These are phyloP conservation scores for Trametes villosa DNA, from an alignment of 768 basidiomycete genomes.

Conservation along the genomic window DNA sequence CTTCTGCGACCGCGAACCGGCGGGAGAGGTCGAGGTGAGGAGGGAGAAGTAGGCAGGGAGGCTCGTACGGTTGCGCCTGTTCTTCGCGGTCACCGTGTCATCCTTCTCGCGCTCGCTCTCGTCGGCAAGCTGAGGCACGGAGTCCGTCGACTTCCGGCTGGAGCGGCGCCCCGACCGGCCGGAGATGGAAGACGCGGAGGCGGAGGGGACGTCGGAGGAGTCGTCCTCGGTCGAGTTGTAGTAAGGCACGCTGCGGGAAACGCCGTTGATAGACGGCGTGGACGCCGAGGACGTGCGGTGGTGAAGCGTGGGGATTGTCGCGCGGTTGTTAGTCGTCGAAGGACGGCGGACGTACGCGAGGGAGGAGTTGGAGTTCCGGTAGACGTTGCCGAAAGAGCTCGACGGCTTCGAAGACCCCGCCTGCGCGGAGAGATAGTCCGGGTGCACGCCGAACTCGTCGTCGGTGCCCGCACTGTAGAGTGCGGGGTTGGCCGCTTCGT, in stretches of 20 bases:
- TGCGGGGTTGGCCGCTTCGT: conserved; percentile 41
- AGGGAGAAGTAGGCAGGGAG: conserved; percentile 79
- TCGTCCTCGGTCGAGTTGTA: conserved; percentile 34
- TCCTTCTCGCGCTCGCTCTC: conserved; percentile 42
- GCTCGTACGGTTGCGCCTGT: conserved; percentile 67
- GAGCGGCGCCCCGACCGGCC: conserved; percentile 37
- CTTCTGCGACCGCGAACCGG: conserved; percentile 24
- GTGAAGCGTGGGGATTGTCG: conserved; percentile 60
- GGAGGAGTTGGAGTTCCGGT: conserved; percentile 43
- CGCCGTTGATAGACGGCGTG: conserved; percentile 31
- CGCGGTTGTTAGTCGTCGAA: conserved; percentile 70
- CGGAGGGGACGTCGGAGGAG: conserved; percentile 47
- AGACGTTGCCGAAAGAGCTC: conserved; percentile 29
- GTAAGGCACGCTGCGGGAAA: conserved; percentile 33
- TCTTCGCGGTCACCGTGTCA: conserved; percentile 32
- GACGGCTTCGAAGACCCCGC: conserved; percentile 51
- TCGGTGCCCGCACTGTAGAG: conserved; percentile 27
- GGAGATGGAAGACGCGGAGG: conserved; percentile 23
- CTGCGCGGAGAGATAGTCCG: conserved; percentile 43
- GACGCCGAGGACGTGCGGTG: conserved; percentile 55
- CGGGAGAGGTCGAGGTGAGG: conserved; percentile 45
- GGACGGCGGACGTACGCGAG: conserved; percentile 72
- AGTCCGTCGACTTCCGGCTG: conserved; percentile 20
- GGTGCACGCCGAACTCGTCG: conserved; percentile 40
- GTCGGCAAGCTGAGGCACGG: conserved; percentile 20